Evolutionary conservation across 2,329 filamentous ascomycete genomes (phyloP), one percentile per base, ranked within the genome.

Genomic region (Endothia cerciana): DNA sequence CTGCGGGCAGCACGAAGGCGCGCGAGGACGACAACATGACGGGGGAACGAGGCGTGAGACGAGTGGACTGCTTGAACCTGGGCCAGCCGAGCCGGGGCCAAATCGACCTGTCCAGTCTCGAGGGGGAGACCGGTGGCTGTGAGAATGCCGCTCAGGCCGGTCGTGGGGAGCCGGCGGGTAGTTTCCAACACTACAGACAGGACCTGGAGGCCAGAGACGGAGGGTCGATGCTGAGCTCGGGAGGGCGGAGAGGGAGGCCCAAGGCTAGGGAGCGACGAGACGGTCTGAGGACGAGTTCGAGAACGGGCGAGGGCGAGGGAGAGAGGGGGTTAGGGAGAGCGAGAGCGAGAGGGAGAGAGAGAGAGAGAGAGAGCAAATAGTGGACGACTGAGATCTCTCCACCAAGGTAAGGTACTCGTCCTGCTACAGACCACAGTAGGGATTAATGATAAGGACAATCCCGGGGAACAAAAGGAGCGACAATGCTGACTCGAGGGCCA

Each of bases 1-100:
- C 53, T 66, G 78, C 78, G 59, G 79, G 71, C 56, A 69, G 36
- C 60, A 71, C 65, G 55, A 74, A 68, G 55, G 72, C 72, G 60
- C 67, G 72, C 61, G 73, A 69, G 47, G 72, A 62, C 70, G 72
- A 62, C 70, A 72, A 69, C 70, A 73, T 74, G 51, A 63, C 66
- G 55, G 1, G 30, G 7, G 40, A 57, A 51, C n/a, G 19, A 25
- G 38, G 45, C 8, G 8, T 17, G 22, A 40, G 43, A 13, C 13
- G 53, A n/a, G 25, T 15, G 25, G 51, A 25, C 15, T 4, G 33
- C 15, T 17, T 28, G 28, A 36, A 11, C 19, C 38, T 22, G 22
- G 36, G 11, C 33, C 5, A 41, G 10, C 41, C 36, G 36, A 28
- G 38, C 22, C 55, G 22, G 15, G 2, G 17, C 7, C 13, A 17